Base-by-base conservation (phyloP, 352 stramenopile genomes). In the Bremia lactucae region DNA sequence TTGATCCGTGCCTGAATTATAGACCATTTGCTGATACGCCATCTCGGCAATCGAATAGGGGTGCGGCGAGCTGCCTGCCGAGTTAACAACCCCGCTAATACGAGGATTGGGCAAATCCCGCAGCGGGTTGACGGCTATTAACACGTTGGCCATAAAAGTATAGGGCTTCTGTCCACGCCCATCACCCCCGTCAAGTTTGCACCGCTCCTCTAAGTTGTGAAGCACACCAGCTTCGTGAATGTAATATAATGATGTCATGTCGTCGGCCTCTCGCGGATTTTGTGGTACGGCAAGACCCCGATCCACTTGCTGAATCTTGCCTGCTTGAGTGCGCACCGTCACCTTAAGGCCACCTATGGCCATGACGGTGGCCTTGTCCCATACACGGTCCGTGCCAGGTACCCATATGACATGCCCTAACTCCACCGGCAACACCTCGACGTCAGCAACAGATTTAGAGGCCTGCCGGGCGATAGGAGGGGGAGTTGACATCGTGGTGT, bases 191-290 rank as follows among this genome's bases (percentile, higher is more conserved):
- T 94, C 72, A 43, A 95, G 68, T 52, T 82, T 83, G 55, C 92
- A 91, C 28, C 93, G 80, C 38, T 88, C 70, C 40, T 95, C 90
- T 29, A 98, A 59, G 63, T 97, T 97, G 61, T 97, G 94, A 31
- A 98, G 57, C 50, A 98, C 93, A 16, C 87, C 83, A 0, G 94
- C 74, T 46, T 97, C 87, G 72, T 98, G 86, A 52, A 98, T 93
- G 61, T 97, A 87, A 46, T 91, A 88, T 5, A 98, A 74, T 56
- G 94, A 84, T 13, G 88, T 96, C 87, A 98, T 96, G 51, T 96
- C 87, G 60, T 91, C 78, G 3, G 72, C 73, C 52, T 90, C 78
- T 48, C 81, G 81, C 26, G 80, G 80, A 55, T 93, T 93, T 35
- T 65, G 60, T 29, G 80, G 80, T 34, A 89, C 52, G 23, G 78